Base-by-base conservation (phyloP, 305 asterid genomes). In the Euphrasia arctica region DNA sequence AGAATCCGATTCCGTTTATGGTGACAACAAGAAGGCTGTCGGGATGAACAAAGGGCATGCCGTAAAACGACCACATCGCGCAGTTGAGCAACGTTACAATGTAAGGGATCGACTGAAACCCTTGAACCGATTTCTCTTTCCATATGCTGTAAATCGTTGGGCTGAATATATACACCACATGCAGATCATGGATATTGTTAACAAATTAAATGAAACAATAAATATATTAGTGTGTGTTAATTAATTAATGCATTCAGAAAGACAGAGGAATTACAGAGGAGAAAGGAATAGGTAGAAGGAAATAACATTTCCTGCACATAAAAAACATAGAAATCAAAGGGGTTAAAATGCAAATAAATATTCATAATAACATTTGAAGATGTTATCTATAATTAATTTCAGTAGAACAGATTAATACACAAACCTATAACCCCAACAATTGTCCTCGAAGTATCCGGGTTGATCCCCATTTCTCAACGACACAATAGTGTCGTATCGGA, bases 11-110 rank as follows among this genome's bases (percentile, higher is more conserved):
- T 54, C 78, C 91, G 6, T 88, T 91, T 78, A 84, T 91, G 64
- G 94, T 88, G 57, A 82, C 36, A 15, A 91, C 95, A 5, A 88
- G 84, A 22, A 74, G 32, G 73, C 94, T 86, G 60, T 86, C 83
- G 0, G 90, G 85, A 34, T 86, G 88, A 11, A 91, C 85, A 57
- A 85, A 65, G 18, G 98, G 98, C 79, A 88, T 59, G 5, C 98
- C 98, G 65, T 88, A 91, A 27, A 86, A 70, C 31, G 69, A 72
- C 98, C 98, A 91, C 81, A 91, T 55, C 5, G 72, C 74, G 62
- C 98, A 91, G 22, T 91, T 91, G 64, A 86, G 60, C 4, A 81
- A 41, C 6, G 96, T 88, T 3, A 66, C 85, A 0, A 86, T 15
- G 51, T 88, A 91, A 0, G 96, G 95, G 60, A 76, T 78, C 12